Percentiles rank a stretch among this genome's conserved stretches.
Conservation (phyloP, 179 eudicot species). For the Camellia oleifera region DNA sequence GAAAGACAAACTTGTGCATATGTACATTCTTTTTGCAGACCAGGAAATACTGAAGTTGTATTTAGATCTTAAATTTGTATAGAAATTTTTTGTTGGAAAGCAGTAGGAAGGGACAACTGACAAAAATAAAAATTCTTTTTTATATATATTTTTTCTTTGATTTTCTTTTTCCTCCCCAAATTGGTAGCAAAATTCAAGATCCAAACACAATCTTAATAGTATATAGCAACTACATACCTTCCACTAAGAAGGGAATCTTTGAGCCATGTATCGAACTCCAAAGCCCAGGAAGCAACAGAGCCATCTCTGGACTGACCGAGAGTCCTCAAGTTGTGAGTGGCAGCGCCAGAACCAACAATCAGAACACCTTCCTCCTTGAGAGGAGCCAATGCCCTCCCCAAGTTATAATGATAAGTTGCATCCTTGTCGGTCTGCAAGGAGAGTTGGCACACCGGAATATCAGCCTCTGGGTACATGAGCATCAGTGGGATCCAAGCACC, state of each 20-base stretch:
- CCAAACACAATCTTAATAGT: too few relatives aligned
- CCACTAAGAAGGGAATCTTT: conserved; percentile 51
- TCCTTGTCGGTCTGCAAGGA: conserved; percentile 49
- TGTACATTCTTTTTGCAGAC: too few relatives aligned
- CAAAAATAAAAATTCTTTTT: too few relatives aligned
- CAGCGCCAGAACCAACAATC: conserved; percentile 68
- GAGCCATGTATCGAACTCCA: conserved; percentile 68
- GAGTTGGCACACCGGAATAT: conserved; percentile 74
- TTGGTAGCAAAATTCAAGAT: too few relatives aligned
- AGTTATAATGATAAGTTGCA: conserved; percentile 53
- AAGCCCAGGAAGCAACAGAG: conserved; percentile 53
- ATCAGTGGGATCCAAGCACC: conserved; percentile 81
- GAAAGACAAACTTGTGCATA: too few relatives aligned
- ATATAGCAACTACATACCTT: conserved; percentile 30
- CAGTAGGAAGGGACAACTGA: too few relatives aligned
- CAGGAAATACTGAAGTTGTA: too few relatives aligned
- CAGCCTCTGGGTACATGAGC: conserved; percentile 78
- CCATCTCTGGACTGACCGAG: conserved; percentile 8
- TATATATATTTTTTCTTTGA: too few relatives aligned
- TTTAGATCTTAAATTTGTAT: too few relatives aligned
- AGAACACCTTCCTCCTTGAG: conserved; percentile 73
- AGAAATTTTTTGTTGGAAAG: too few relatives aligned
- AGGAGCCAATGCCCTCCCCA: conserved; percentile 63
- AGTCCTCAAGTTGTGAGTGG: conserved; percentile 56
- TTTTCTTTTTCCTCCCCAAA: too few relatives aligned